Percentiles rank a stretch among this genome's conserved stretches.
phyloP scores from a whole-genome alignment of 2,329 filamentous ascomycete genomes.

The Arthrinium puccinioides region DNA sequence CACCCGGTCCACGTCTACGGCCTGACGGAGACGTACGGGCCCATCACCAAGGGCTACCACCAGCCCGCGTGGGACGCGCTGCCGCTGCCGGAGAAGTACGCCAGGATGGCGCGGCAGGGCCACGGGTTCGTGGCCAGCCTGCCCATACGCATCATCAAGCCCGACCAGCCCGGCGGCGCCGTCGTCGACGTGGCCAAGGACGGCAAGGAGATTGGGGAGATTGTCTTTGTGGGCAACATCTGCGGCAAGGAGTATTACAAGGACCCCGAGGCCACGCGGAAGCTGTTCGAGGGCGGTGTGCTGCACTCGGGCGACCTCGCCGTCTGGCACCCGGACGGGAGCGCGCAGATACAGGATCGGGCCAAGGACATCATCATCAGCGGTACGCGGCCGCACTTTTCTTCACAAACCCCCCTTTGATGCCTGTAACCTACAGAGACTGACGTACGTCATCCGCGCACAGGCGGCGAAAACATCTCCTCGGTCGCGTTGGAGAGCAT shows the following conservation, averaged over 20 bases:
- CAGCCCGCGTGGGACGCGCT: conserved; percentile 79
- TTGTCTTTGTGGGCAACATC: conserved; percentile 86
- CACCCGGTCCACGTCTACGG: conserved; percentile 92
- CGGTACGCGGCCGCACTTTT: conserved; percentile 41
- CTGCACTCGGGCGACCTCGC: conserved; percentile 88
- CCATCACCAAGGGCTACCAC: conserved; percentile 88
- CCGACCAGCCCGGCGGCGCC: conserved; percentile 61
- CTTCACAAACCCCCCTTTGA: neutral
- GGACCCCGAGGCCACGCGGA: conserved; percentile 75
- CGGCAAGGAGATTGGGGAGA: conserved; percentile 72
- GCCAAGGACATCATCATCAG: conserved; percentile 99
- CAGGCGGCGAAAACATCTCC: conserved; percentile 90
- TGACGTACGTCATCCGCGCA: too few species aligned
- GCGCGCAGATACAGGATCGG: conserved; percentile 84
- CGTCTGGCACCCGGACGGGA: conserved; percentile 86
- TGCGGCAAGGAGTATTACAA: conserved; percentile 90
- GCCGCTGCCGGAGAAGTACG: conserved; percentile 69
- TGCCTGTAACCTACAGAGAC: too few species aligned
- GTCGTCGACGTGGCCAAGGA: conserved; percentile 59
- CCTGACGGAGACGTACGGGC: conserved; percentile 81
- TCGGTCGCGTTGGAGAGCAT: conserved; percentile 87
- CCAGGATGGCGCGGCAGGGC: conserved; percentile 87
- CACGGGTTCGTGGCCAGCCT: conserved; percentile 83
- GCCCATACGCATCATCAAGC: conserved; percentile 75
- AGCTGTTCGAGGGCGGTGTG: conserved; percentile 80